These are phyloP conservation scores for Piloderma croceum DNA, from an alignment of 768 basidiomycete genomes.

Conservation along the genomic window DNA sequence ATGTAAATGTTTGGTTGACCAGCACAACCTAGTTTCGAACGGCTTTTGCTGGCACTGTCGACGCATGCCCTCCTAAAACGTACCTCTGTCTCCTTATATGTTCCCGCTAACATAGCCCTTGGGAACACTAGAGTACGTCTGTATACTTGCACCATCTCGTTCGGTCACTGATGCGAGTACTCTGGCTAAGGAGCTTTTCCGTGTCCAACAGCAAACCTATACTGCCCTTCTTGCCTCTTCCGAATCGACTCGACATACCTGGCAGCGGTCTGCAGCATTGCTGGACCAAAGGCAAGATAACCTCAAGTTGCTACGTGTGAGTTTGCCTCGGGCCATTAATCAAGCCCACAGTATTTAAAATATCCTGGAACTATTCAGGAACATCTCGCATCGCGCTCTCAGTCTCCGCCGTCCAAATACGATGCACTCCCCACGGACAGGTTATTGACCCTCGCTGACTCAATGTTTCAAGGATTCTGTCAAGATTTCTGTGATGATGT, in stretches of 20 bases:
- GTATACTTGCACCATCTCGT: no score
- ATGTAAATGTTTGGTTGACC: no score
- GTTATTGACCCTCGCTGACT: slow-evolving; percentile 26
- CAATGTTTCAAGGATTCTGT: slow-evolving; percentile 25
- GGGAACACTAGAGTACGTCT: no score
- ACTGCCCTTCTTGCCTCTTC: slow-evolving; percentile 7
- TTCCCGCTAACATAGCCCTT: no score
- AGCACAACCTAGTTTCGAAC: slow-evolving; percentile 40
- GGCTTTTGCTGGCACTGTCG: slow-evolving; percentile 44
- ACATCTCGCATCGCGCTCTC: slow-evolving; percentile 4
- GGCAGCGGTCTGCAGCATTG: not conserved
- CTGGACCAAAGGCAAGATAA: slow-evolving; percentile 1
- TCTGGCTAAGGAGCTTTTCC: no score
- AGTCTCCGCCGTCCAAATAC: slow-evolving; percentile 18
- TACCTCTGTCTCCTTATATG: slow-evolving; percentile 13
- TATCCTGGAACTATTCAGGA: no score
- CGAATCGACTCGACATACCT: not conserved
- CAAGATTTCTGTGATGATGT: slow-evolving; percentile 21
- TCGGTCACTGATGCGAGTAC: no score
- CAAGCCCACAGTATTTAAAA: no score
- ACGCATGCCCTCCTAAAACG: slow-evolving; percentile 42
- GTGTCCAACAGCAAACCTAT: no score
- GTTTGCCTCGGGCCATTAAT: no score
- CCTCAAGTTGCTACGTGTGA: slow-evolving; percentile 1
- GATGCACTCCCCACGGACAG: slow-evolving; percentile 22